Evolutionary conservation across 495 filamentous ascomycete species (phyloP).

Genomic region (Tetracladium setigerum): DNA sequence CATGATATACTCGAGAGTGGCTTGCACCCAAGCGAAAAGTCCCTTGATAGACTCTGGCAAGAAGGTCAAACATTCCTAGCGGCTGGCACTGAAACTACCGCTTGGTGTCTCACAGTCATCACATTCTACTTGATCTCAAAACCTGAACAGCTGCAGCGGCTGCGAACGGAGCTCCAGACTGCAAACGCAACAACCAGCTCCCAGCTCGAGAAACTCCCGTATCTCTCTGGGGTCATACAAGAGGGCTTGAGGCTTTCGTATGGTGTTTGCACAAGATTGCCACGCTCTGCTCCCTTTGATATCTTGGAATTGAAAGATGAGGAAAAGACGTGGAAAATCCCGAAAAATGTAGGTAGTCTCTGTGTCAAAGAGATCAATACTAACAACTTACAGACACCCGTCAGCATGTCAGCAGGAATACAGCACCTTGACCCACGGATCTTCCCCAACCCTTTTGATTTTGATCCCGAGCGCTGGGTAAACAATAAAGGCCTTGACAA

Average conservation of each 20-base stretch:
- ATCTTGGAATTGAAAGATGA: neutral
- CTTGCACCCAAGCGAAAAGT: neutral
- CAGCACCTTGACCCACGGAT: neutral
- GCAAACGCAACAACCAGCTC: slow-evolving; percentile 15
- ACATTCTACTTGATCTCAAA: slow-evolving; percentile 25
- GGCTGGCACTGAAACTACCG: slow-evolving; percentile 20
- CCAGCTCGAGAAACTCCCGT: slow-evolving; percentile 34
- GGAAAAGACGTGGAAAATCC: neutral
- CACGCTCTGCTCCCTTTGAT: slow-evolving; percentile 11
- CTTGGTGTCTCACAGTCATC: slow-evolving; percentile 22
- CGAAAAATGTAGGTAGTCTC: neutral
- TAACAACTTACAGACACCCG: neutral
- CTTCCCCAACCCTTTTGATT: neutral
- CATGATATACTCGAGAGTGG: neutral
- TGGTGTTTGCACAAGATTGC: slow-evolving; percentile 25
- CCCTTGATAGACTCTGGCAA: neutral
- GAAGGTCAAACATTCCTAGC: slow-evolving; percentile 23
- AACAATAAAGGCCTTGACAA: slow-evolving; percentile 15
- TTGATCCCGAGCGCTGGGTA: slow-evolving; percentile 2
- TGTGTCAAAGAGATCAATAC: too few relatives aligned
- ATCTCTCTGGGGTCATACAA: slow-evolving; percentile 34
- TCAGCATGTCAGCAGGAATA: neutral
- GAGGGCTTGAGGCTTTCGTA: slow-evolving; percentile 37
- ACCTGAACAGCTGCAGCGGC: slow-evolving; percentile 14
- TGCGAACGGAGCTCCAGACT: slow-evolving; percentile 21